phyloP scores from a whole-genome alignment of 495 filamentous ascomycete genomes.

The Aspergillus hancockii region DNA sequence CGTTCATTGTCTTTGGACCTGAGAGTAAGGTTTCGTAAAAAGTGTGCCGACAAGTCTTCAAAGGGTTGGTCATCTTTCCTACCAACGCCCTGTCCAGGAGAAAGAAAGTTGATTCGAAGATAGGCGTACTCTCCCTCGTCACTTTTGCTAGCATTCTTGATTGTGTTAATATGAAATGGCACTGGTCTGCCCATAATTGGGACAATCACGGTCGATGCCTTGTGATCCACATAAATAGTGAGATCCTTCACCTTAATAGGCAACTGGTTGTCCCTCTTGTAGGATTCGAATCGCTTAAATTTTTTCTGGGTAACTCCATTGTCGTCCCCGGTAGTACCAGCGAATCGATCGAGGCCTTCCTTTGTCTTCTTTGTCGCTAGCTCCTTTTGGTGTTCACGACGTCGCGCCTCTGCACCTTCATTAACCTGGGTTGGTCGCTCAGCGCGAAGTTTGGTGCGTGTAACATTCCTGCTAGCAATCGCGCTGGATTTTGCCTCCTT shows the following conservation, averaged over 20 bases:
- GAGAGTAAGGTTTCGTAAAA: slow-evolving; percentile 92
- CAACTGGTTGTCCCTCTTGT: slow-evolving; percentile 96
- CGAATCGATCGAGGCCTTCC: slow-evolving; percentile 80
- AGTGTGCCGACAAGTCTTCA: slow-evolving; percentile 93
- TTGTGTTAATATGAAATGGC: slow-evolving; percentile 97
- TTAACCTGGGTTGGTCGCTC: slow-evolving; percentile 83
- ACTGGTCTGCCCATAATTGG: slow-evolving; percentile 98
- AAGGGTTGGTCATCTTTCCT: slow-evolving; percentile 98
- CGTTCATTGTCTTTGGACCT: slow-evolving; percentile 84
- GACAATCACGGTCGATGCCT: slow-evolving; percentile 85
- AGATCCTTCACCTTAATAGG: slow-evolving; percentile 80
- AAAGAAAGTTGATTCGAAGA: slow-evolving; percentile 94
- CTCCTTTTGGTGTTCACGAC: slow-evolving; percentile 91
- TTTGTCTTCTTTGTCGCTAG: slow-evolving; percentile 84
- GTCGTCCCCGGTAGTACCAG: slow-evolving; percentile 74
- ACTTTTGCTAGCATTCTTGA: slow-evolving; percentile 96
- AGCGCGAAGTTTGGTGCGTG: slow-evolving; percentile 87
- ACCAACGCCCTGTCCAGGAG: slow-evolving; percentile 95
- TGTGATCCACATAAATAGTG: slow-evolving; percentile 84
- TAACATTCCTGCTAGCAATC: slow-evolving; percentile 86
- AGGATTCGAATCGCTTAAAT: slow-evolving; percentile 98
- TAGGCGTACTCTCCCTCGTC: slow-evolving; percentile 93
- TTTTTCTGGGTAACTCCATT: slow-evolving; percentile 93
- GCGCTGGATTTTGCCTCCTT: slow-evolving; percentile 79
- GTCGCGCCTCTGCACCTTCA: slow-evolving; percentile 84